Base-by-base conservation (phyloP, 345 rosid species). In the Hevea brasiliensis region DNA sequence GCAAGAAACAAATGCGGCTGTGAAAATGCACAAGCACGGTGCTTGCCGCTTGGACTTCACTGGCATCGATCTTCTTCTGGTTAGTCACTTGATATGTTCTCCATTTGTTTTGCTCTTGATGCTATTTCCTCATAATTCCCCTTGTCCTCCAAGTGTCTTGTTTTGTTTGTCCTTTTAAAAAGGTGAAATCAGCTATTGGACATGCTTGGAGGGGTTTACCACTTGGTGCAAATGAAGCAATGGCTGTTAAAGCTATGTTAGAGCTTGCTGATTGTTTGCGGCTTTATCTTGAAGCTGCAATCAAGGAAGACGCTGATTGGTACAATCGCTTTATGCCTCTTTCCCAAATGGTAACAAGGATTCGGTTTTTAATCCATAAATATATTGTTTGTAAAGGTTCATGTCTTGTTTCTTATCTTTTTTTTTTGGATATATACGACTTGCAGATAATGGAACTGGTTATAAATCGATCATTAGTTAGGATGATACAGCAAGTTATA, bases 1-100 rank as follows among this genome's bases (percentile, higher is more conserved):
- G 42, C 82, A 87, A 41, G 98, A 94, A 81, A 92, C 97, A 7
- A 81, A 92, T 53, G 97, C 97, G 10, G 97, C 94, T 47, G 78
- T 92, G 70, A 71, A 79, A 85, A 89, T 94, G 95, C 89, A 83
- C 74, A 80, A 83, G 48, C 91, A 88, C 41, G 92, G 91, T 12
- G 81, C 91, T 44, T 92, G 87, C 75, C 71, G 73, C 80, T 81
- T 94, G 78, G 88, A 86, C 82, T 88, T 94, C 61, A 76, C 86
- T 65, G 62, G 84, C 63, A 61, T 92, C 27, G 74, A 86, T 57
- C 87, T 87, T 67, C 72, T 78, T 68, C 71, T 83, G 61, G 97
- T 87, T 66, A 44, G 72, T 76, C 56, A 6, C 61, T 61, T 14
- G 45, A 67, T 56, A 18, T 29, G 21, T 18, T 68, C 55, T 21